These are phyloP conservation scores for Nitzschia palea DNA, from an alignment of 108 stramenopile genomes.

Conservation along the genomic window DNA sequence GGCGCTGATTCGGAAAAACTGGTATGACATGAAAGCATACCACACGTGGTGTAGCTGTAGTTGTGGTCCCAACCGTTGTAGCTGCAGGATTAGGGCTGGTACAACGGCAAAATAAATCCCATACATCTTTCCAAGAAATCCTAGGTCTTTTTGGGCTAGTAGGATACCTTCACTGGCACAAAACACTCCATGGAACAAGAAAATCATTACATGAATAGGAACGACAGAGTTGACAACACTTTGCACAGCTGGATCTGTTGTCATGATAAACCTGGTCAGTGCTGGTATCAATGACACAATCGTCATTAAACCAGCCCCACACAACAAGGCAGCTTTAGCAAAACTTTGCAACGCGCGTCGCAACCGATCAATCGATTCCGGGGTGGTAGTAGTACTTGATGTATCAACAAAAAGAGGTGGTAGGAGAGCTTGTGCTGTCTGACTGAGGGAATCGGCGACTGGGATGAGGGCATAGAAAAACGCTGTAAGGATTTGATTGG, in stretches of 20 bases:
- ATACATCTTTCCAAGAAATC: slow-evolving; percentile 73
- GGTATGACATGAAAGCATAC: slow-evolving; percentile 67
- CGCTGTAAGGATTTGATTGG: slow-evolving; percentile 72
- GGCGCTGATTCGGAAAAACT: slow-evolving; percentile 45
- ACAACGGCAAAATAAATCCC: slow-evolving; percentile 67
- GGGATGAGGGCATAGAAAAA: slow-evolving; percentile 77
- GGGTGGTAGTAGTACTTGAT: slow-evolving; percentile 32
- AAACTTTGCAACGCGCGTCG: slow-evolving; percentile 55
- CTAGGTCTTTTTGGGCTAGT: slow-evolving; percentile 77
- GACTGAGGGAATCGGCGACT: slow-evolving; percentile 70
- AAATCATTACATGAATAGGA: slow-evolving; percentile 56
- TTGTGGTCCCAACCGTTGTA: slow-evolving; percentile 58
- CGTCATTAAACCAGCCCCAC: slow-evolving; percentile 59
- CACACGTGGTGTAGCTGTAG: slow-evolving; percentile 62
- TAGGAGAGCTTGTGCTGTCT: slow-evolving; percentile 80
- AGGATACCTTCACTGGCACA: slow-evolving; percentile 73
- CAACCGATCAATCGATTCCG: slow-evolving; percentile 52
- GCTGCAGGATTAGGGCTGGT: slow-evolving; percentile 70
- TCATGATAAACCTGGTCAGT: slow-evolving; percentile 56
- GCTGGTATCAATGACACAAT: slow-evolving; percentile 58
- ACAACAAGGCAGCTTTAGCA: slow-evolving; percentile 58
- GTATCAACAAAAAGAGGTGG: slow-evolving; percentile 39
- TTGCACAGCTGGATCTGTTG: slow-evolving; percentile 65
- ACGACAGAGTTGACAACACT: slow-evolving; percentile 58
- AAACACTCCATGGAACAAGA: slow-evolving; percentile 64